phyloP scores from a whole-genome alignment of 1,139 yeast genomes.

The Candida sojae region DNA sequence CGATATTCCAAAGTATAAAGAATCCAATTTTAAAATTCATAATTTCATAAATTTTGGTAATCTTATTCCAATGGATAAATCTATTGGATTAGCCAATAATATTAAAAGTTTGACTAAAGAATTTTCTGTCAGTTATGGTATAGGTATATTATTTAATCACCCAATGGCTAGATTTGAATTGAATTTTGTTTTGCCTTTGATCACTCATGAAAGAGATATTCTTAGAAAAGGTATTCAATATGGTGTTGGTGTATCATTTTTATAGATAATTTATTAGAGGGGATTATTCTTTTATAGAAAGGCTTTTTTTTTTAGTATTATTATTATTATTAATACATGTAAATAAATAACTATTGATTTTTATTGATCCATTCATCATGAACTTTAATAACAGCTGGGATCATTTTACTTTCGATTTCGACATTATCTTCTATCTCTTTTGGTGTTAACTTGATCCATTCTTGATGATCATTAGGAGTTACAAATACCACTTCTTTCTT shows the following conservation, averaged over 20 bases:
- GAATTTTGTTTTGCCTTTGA: slow-evolving; percentile 78
- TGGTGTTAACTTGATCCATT: slow-evolving; percentile 55
- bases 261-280: slow-evolving; percentile 37
- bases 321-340: slow-evolving; percentile 5
- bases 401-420: slow-evolving; percentile 75
- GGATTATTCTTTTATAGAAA: too few relatives aligned
- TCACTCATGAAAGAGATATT: slow-evolving; percentile 64
- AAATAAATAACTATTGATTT: slow-evolving; percentile 5
- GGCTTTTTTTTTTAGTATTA: not conserved
- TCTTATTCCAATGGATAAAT: slow-evolving; percentile 48
- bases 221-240: slow-evolving; percentile 87
- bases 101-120: slow-evolving; percentile 28
- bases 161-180: slow-evolving; percentile 91
- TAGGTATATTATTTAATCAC: slow-evolving; percentile 80
- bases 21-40: slow-evolving; percentile 69
- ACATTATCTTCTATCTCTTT: slow-evolving; percentile 37
- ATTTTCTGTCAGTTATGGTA: slow-evolving; percentile 61
- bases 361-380: slow-evolving; percentile 63
- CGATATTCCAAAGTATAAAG: slow-evolving; percentile 59
- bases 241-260: slow-evolving; percentile 86
- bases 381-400: slow-evolving; percentile 67
- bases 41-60: slow-evolving; percentile 75
- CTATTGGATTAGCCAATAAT: slow-evolving; percentile 17
- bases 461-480: slow-evolving; percentile 43
- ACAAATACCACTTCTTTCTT: slow-evolving; percentile 89